phyloP scores from a whole-genome alignment of 495 filamentous ascomycete genomes.

The Penicillium crystallinum region DNA sequence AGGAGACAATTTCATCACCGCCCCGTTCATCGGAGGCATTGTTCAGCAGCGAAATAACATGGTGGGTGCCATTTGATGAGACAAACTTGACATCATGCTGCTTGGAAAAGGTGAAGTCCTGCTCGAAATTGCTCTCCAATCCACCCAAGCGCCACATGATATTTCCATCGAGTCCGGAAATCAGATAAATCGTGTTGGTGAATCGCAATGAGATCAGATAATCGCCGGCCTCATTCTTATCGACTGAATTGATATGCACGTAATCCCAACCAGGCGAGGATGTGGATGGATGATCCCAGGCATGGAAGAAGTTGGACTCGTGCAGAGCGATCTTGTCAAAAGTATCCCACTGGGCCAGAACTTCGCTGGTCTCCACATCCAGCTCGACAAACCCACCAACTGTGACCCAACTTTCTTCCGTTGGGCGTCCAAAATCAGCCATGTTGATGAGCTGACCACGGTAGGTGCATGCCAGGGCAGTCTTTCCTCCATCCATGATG shows the following conservation, averaged over 20 bases:
- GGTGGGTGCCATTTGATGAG: conserved; percentile 44
- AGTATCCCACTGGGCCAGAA: conserved; percentile 46
- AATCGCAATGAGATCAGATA: conserved; percentile 56
- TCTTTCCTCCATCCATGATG: conserved; percentile 35
- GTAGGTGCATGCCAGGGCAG: conserved; percentile 47
- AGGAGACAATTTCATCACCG: conserved; percentile 38
- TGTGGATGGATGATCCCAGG: conserved; percentile 16
- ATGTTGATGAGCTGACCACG: conserved; percentile 36
- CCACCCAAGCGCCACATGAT: conserved; percentile 58
- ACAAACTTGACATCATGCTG: conserved; percentile 58
- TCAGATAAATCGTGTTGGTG: conserved; percentile 51
- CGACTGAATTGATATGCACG: conserved; percentile 39
- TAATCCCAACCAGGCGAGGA: conserved; percentile 35
- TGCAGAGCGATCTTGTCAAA: conserved; percentile 36
- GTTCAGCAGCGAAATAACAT: conserved; percentile 51
- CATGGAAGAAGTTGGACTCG: conserved; percentile 44
- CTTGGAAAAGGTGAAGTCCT: conserved; percentile 51
- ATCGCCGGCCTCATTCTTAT: conserved; percentile 45
- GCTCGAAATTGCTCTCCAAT: conserved; percentile 35
- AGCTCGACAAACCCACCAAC: conserved; percentile 43
- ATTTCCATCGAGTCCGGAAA: conserved; percentile 50
- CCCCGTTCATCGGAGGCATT: conserved; percentile 46
- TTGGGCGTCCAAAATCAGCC: conserved; percentile 39
- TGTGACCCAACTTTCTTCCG: conserved; percentile 34
- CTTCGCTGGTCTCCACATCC: conserved; percentile 40